These are phyloP conservation scores for Streptanthus diversifolius DNA, from an alignment of 345 rosid species.

Conservation along the genomic window DNA sequence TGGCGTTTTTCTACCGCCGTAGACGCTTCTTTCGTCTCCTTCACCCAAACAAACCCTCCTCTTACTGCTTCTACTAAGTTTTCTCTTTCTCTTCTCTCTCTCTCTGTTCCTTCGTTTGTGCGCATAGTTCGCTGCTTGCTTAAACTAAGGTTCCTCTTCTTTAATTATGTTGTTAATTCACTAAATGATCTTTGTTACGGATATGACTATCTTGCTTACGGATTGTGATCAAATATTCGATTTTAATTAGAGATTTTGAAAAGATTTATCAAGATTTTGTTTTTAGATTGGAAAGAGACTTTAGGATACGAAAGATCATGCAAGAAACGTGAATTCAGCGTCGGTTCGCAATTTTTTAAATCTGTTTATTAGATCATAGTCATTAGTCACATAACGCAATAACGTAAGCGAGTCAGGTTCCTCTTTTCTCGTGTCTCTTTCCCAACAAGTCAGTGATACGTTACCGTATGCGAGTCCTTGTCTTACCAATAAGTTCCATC, in stretches of 20 bases:
- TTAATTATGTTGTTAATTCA: background rate
- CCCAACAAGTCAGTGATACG: conserved; percentile 16
- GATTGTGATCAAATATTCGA: background rate
- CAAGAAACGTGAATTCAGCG: conserved; percentile 15
- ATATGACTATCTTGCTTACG: background rate
- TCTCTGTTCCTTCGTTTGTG: background rate
- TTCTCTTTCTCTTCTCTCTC: background rate
- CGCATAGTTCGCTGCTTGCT: conserved; percentile 4
- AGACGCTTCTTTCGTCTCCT: conserved; percentile 52
- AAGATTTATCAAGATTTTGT: conserved; percentile 2
- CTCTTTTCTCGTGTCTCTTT: conserved; percentile 20
- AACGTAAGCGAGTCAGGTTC: conserved; percentile 32
- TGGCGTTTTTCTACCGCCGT: conserved; percentile 42
- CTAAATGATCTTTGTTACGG: background rate
- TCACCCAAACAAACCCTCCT: conserved; percentile 29
- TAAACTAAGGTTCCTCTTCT: background rate
- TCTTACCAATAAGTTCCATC: background rate
- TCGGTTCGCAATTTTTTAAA: background rate
- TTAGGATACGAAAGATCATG: conserved; percentile 21
- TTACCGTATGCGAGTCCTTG: conserved; percentile 11
- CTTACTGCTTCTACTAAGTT: conserved; percentile 33
- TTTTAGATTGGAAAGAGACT: background rate
- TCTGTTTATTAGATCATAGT: background rate
- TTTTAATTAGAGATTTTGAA: background rate
- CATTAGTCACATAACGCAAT: conserved; percentile 8